Evolutionary conservation across 371 early-diverging fungal species (phyloP), one percentile per base, ranked within the genome.

Genomic region (Enteropsectra breve): DNA sequence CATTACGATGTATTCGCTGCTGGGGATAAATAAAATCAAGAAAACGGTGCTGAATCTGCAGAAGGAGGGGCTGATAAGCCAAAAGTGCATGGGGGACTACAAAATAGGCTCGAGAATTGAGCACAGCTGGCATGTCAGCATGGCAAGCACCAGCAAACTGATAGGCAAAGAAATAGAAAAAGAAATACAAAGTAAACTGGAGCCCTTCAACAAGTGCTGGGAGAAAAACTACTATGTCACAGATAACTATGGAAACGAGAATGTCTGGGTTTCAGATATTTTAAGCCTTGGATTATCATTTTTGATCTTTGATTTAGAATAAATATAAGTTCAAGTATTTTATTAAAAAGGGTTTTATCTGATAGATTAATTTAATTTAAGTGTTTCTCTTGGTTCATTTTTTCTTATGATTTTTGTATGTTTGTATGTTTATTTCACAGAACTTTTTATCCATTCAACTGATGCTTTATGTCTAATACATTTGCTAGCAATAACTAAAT

Each of bases 1-100:
- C n/a, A 48, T 73, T 26, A 46, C 53, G 6, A 34, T 65, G 15
- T 50, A 56, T 33, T 69, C 65, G 8, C 61, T 73, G 1, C n/a
- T 69, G 15, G 23, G 30, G 15, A 11, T 58, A n/a, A 13, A 23
- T 30, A 32, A 45, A 6, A 32, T 37, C 30, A 73, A 65, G 54
- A 43, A 26, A 15, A 15, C 67, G 11, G 0, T 71, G 0, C 24
- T 71, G 6, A 30, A 33, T 40, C 46, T 71, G 15, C 68, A 68
- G 36, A 37, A 21, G 4, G 32, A 48, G 3, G 71, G 71, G n/a
- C 47, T 66, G 4, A 33, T 64, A 3, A 45, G 24, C 5, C 65
- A 57, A 26, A 59, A 1, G 29, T 64, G 65, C 29, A 29, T 37
- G 4, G 37, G 21, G 8, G 57, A 13, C 4, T 64, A 64, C 37